Percentiles rank a stretch among this genome's conserved stretches.
phyloP scores from a whole-genome alignment of 2,329 filamentous ascomycete species.

The Trichophyton benhamiae region DNA sequence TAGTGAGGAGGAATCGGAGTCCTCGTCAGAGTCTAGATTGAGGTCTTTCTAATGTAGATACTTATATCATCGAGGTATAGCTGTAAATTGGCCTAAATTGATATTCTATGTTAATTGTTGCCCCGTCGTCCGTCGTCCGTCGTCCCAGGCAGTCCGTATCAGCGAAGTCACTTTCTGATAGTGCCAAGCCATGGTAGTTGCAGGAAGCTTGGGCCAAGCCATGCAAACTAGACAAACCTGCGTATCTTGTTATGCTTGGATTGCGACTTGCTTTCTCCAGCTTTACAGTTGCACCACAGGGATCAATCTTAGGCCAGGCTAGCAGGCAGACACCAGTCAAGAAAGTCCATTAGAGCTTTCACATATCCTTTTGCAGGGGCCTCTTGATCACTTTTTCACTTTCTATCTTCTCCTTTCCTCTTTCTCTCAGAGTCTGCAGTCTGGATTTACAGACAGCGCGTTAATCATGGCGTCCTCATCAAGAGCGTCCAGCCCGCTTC shows the following conservation, averaged over 20 bases:
- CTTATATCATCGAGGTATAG: neutral
- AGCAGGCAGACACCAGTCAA: neutral
- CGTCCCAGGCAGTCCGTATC: neutral
- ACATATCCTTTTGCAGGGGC: neutral
- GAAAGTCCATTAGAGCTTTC: neutral
- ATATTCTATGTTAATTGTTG: neutral
- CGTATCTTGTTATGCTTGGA: neutral
- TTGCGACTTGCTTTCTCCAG: neutral
- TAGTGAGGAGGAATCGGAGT: neutral
- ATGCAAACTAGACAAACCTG: neutral
- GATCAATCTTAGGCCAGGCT: neutral
- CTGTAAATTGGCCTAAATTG: neutral
- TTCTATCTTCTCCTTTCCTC: neutral
- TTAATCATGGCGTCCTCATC: slow-evolving; percentile 11
- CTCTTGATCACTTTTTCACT: neutral
- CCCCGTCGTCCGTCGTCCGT: neutral
- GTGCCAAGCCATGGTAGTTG: neutral
- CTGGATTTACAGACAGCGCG: neutral
- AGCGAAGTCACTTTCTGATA: neutral
- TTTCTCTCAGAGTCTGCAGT: neutral
- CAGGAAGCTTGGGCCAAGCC: neutral
- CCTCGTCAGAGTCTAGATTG: neutral
- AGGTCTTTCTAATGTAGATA: slow-evolving; percentile 6
- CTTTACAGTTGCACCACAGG: neutral
- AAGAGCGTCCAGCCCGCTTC: slow-evolving; percentile 47